Evolutionary conservation across 345 rosid genomes (phyloP).

Genomic region (Limnanthes douglasii): DNA sequence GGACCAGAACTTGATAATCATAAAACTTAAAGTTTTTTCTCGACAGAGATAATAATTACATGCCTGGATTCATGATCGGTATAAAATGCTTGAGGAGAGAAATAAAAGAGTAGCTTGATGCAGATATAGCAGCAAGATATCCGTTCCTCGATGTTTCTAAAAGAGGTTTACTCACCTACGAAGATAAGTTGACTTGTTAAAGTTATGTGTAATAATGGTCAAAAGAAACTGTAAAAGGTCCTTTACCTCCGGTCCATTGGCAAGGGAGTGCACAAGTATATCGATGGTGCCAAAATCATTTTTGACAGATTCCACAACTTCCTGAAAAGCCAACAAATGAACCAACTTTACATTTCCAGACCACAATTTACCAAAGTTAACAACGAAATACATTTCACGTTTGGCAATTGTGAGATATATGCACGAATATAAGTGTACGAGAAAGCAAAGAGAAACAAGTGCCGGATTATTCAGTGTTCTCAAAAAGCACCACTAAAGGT

Average conservation of each 20-base stretch:
- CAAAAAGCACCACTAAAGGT: no score
- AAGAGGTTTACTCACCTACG: slow-evolving; percentile 79
- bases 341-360: background rate
- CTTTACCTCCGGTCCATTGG: slow-evolving; percentile 88
- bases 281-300: slow-evolving; percentile 83
- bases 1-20: no score
- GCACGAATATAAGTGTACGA: no score
- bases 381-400: no score
- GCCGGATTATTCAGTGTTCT: no score
- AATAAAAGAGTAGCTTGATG: slow-evolving; percentile 86
- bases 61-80: slow-evolving; percentile 95
- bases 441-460: no score
- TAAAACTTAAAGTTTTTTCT: no score
- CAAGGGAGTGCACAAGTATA: slow-evolving; percentile 92
- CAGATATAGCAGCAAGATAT: slow-evolving; percentile 86
- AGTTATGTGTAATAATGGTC: no score
- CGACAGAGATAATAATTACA: slow-evolving; percentile 3
- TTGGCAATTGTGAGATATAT: no score
- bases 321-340: slow-evolving; percentile 29
- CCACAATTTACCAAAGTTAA: no score
- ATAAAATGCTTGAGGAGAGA: slow-evolving; percentile 78
- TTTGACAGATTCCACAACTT: slow-evolving; percentile 77
- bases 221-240: slow-evolving; percentile 1
- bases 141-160: slow-evolving; percentile 92
- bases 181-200: slow-evolving; percentile 1